Conservation (phyloP, 352 stramenopile species). For the Phytophthora agathidicida region DNA sequence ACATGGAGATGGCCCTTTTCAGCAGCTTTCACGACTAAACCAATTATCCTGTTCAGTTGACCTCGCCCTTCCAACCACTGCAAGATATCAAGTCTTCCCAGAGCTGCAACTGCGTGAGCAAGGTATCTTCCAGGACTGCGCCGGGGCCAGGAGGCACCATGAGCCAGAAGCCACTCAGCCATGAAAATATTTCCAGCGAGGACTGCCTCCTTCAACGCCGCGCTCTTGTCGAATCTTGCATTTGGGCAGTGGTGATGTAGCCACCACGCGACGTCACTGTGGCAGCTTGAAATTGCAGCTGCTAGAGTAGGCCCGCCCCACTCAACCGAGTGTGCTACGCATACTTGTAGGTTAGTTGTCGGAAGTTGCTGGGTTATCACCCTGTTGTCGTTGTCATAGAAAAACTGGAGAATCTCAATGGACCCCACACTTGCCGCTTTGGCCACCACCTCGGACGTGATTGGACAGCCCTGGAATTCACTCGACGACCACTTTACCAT, state of each 20-base stretch:
- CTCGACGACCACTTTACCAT: neutral
- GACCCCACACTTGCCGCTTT: too few relatives aligned
- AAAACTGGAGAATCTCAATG: neutral
- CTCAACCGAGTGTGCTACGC: neutral
- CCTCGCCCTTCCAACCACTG: neutral
- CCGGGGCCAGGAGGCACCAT: neutral
- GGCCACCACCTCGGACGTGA: neutral
- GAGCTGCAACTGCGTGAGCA: neutral
- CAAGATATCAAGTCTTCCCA: slow-evolving; percentile 1
- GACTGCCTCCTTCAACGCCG: neutral
- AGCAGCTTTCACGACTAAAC: neutral
- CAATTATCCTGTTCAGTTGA: neutral
- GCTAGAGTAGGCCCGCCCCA: neutral
- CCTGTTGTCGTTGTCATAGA: neutral
- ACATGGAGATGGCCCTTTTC: neutral
- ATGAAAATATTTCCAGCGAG: neutral
- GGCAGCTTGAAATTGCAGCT: neutral
- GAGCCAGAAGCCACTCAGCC: neutral
- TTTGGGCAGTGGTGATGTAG: neutral
- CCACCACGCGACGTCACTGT: neutral
- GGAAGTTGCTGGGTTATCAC: too few relatives aligned
- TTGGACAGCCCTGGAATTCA: neutral
- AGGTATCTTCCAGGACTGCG: neutral
- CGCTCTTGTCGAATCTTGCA: too few relatives aligned
- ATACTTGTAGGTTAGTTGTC: too few relatives aligned